Conservation (phyloP, 2,329 filamentous ascomycete species). For the Ustilaginoidea virens region DNA sequence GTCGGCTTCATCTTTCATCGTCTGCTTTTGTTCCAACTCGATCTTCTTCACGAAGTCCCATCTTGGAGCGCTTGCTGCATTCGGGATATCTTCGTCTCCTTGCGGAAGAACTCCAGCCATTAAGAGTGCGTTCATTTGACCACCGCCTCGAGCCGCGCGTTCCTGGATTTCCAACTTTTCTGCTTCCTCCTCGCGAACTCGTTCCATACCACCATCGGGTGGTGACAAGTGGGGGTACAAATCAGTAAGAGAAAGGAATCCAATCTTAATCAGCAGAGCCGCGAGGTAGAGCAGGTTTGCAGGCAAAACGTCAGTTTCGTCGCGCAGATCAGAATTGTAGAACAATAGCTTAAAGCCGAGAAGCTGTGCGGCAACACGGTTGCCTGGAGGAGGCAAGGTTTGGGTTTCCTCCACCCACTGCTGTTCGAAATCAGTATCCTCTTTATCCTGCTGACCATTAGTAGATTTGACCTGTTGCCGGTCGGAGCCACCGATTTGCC, state of each 20-base stretch:
- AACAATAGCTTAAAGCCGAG: constrained; percentile 95
- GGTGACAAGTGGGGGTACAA: constrained; percentile 88
- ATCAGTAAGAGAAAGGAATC: constrained; percentile 84
- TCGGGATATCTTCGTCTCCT: constrained; percentile 52
- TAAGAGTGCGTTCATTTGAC: constrained; percentile 66
- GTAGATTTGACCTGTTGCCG: constrained; percentile 27
- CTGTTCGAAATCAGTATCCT: constrained; percentile 40
- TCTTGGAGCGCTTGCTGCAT: constrained; percentile 21
- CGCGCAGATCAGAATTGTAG: constrained; percentile 69
- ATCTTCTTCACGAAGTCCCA: constrained; percentile 37
- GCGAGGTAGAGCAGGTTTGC: constrained; percentile 88
- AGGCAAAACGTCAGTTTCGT: constrained; percentile 62
- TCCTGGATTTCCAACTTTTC: constrained; percentile 71
- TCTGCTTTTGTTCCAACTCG: constrained; percentile 35
- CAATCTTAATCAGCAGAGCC: constrained; percentile 87
- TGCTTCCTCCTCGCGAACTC: constrained; percentile 50
- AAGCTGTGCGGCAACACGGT: constrained; percentile 82
- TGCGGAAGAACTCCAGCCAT: constrained; percentile 67
- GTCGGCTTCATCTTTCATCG: constrained; percentile 24
- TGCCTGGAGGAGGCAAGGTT: constrained; percentile 71
- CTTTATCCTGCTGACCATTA: constrained; percentile 21
- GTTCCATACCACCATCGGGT: constrained; percentile 67
- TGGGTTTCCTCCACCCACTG: constrained; percentile 71
- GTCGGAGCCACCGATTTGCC: constrained; percentile 46
- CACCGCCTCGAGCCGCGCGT: constrained; percentile 52